phyloP scores from a whole-genome alignment of 2,329 filamentous ascomycete genomes.

The Aspergillus latus region DNA sequence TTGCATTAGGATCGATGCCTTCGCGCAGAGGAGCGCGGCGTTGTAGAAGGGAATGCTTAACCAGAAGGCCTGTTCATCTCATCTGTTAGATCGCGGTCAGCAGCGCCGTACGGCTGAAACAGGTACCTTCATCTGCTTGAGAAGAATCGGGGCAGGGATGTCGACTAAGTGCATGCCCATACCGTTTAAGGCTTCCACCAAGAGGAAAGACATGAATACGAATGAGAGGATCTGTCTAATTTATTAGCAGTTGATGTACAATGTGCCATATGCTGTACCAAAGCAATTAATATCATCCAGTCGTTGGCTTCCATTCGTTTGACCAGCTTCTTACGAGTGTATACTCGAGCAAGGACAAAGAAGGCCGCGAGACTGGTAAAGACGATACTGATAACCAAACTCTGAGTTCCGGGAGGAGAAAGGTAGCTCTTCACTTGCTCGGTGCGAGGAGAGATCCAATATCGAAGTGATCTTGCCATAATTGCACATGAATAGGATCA shows the following conservation, averaged over 20 bases:
- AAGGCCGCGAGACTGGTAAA: conserved; percentile 34
- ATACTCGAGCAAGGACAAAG: conserved; percentile 34
- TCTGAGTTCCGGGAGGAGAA: conserved; percentile 28
- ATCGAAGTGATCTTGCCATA: conserved; percentile 23
- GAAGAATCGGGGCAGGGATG: conserved; percentile 30
- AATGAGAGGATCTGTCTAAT: conserved; percentile 32
- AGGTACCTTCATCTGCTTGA: conserved; percentile 35
- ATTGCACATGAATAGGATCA: conserved; percentile 7
- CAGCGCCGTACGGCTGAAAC: too few species aligned
- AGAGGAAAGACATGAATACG: conserved; percentile 37
- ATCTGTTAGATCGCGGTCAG: conserved; percentile 11
- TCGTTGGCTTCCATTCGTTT: conserved; percentile 37
- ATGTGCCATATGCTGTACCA: conserved; percentile 24
- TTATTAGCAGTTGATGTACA: not conserved
- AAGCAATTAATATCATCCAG: conserved; percentile 37
- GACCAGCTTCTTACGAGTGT: conserved; percentile 33
- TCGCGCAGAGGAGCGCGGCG: conserved; percentile 41
- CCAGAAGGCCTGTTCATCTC: conserved; percentile 32
- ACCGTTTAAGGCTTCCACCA: conserved; percentile 35
- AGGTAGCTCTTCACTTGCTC: conserved; percentile 22
- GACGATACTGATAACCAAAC: conserved; percentile 30
- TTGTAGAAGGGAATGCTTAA: conserved; percentile 41
- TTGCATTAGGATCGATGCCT: conserved; percentile 50
- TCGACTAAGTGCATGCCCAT: conserved; percentile 37
- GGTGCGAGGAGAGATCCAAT: conserved; percentile 20